phyloP scores from a whole-genome alignment of 495 filamentous ascomycete genomes.

The Penicillium pulvis region DNA sequence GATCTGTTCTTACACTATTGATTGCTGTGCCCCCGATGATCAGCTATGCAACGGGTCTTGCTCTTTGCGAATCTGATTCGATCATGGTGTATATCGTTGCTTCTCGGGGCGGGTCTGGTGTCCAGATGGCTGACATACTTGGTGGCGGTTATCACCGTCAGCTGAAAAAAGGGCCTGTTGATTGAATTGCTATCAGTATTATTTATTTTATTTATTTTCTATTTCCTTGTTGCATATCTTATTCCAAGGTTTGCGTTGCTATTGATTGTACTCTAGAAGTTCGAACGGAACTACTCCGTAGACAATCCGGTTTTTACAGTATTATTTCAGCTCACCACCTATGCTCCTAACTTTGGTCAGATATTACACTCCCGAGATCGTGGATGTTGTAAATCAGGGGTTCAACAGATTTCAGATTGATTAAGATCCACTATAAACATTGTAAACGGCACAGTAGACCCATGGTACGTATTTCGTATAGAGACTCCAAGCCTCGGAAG shows the following conservation, averaged over 20 bases:
- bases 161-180: not conserved
- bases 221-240: not conserved
- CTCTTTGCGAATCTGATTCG: not conserved
- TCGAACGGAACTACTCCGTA: not conserved
- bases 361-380: too few species aligned
- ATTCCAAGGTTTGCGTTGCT: not conserved
- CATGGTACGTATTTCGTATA: not conserved
- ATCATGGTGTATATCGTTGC: not conserved
- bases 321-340: not conserved
- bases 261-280: not conserved
- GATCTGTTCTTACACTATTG: not conserved
- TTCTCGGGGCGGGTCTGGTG: not conserved
- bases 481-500: not conserved
- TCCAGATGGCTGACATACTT: not conserved
- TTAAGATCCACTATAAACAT: not conserved
- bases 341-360: too few species aligned
- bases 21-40: not conserved
- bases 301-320: not conserved
- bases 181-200: not conserved
- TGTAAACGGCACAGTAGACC: not conserved
- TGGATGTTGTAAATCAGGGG: not conserved
- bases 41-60: not conserved
- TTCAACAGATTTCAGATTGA: not conserved
- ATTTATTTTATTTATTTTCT: not conserved
- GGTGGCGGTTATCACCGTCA: conserved; percentile 8